Evolutionary conservation across 768 basidiomycete species (phyloP).

Genomic region (Lentinula raphanica): DNA sequence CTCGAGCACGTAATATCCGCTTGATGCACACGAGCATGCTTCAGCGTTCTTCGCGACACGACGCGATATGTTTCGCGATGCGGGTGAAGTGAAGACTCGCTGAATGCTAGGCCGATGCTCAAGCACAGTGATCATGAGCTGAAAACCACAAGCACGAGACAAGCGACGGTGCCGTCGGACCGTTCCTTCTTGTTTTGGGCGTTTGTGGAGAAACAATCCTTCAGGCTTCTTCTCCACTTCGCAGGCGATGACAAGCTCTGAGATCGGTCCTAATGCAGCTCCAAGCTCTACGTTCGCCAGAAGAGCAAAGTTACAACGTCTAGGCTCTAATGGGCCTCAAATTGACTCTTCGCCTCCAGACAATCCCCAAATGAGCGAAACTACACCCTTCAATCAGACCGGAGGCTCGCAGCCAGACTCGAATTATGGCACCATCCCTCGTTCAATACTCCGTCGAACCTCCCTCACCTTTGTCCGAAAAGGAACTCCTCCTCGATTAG

Average conservation of each 20-base stretch:
- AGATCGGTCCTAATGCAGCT: conserved; percentile 2
- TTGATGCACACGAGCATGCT: not conserved
- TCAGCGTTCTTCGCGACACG: not conserved
- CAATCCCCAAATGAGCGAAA: not conserved
- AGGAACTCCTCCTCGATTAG: conserved; percentile 28
- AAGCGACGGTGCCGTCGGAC: too few relatives aligned
- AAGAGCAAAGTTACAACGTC: conserved; percentile 7
- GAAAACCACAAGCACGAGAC: too few relatives aligned
- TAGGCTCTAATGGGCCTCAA: not conserved
- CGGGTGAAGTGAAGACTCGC: too few relatives aligned
- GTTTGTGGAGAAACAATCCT: not conserved
- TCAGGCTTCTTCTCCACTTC: not conserved
- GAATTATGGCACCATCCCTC: conserved; percentile 48
- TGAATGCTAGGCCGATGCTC: too few relatives aligned
- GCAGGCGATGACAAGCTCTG: conserved; percentile 5
- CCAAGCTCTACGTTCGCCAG: conserved; percentile 1
- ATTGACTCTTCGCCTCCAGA: conserved; percentile 1
- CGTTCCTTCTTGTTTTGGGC: too few relatives aligned
- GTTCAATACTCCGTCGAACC: conserved; percentile 23
- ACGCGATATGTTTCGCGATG: too few relatives aligned
- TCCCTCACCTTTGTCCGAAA: conserved; percentile 29
- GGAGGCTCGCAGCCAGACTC: not conserved
- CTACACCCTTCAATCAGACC: not conserved
- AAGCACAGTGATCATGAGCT: too few relatives aligned
- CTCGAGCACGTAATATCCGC: not conserved